Evolutionary conservation across 306 rosid genomes (phyloP).

Genomic region (Fragaria nilgerrensis): DNA sequence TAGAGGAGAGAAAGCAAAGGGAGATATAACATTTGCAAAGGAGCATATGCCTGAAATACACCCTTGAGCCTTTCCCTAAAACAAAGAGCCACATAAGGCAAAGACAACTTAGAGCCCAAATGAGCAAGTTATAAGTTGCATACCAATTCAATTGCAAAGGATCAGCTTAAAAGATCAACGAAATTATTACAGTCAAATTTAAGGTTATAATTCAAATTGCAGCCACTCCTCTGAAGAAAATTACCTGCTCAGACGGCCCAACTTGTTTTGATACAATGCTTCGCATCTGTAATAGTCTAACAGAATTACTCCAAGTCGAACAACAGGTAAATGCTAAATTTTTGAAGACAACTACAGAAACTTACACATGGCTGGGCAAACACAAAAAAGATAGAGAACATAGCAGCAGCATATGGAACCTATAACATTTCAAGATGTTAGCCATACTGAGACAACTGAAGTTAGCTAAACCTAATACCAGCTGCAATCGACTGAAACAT

Average conservation of each 20-base stretch:
- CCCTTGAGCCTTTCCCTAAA: slow-evolving; percentile 90
- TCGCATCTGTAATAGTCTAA: slow-evolving; percentile 53
- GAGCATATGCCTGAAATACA: slow-evolving; percentile 95
- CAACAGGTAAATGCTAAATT: slow-evolving; percentile 2
- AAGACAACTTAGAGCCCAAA: background rate
- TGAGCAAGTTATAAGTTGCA: background rate
- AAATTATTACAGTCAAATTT: background rate
- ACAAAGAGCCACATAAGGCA: background rate
- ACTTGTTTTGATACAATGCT: slow-evolving; percentile 94
- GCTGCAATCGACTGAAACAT: background rate
- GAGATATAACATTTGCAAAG: slow-evolving; percentile 72
- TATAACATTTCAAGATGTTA: slow-evolving; percentile 30
- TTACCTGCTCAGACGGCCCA: slow-evolving; percentile 78
- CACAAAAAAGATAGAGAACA: slow-evolving; percentile 66
- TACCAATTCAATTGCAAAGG: background rate
- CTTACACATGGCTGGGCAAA: slow-evolving; percentile 94
- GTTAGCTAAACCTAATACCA: background rate
- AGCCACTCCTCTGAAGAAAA: slow-evolving; percentile 1
- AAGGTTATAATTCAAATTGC: slow-evolving; percentile 8
- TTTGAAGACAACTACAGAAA: slow-evolving; percentile 24
- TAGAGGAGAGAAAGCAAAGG: slow-evolving; percentile 84
- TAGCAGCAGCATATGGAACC: slow-evolving; percentile 89
- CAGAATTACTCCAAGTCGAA: slow-evolving; percentile 14
- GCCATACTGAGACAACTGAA: background rate
- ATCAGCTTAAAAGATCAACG: background rate